Conservation (phyloP, 306 rosid species). For the Cicer chorassanicum region DNA sequence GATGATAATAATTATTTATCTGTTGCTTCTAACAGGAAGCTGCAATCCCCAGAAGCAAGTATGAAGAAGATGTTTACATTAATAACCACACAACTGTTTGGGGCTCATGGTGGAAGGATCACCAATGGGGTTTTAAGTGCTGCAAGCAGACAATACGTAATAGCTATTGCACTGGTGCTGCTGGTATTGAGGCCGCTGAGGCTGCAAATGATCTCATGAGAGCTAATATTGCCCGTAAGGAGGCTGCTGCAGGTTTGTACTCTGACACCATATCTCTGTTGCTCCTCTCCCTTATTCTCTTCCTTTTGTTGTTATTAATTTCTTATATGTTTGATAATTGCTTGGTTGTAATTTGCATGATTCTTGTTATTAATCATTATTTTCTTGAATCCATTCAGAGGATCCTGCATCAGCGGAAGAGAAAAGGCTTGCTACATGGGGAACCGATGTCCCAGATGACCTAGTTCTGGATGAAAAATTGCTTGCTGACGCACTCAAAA, state of each 20-base stretch:
- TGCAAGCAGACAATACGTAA: slow-evolving; percentile 54
- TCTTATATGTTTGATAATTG: background rate
- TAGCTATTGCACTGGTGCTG: slow-evolving; percentile 41
- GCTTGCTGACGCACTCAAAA: slow-evolving; percentile 42
- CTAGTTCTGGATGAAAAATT: slow-evolving; percentile 43
- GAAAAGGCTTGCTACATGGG: slow-evolving; percentile 44
- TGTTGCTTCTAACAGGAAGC: slow-evolving; percentile 30
- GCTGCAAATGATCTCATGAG: slow-evolving; percentile 72
- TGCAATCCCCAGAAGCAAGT: slow-evolving; percentile 54
- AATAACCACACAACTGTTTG: slow-evolving; percentile 69
- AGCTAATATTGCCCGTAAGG: slow-evolving; percentile 78
- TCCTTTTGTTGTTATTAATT: background rate
- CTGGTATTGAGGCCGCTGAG: slow-evolving; percentile 50
- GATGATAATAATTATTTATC: slow-evolving; percentile 13
- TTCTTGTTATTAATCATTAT: background rate
- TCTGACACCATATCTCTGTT: background rate
- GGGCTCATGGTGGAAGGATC: slow-evolving; percentile 85
- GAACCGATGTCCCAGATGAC: slow-evolving; percentile 43
- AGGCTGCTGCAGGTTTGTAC: slow-evolving; percentile 57
- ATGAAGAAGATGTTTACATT: slow-evolving; percentile 50
- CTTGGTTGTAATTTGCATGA: background rate
- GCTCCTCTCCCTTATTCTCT: background rate
- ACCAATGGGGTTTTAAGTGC: slow-evolving; percentile 78
- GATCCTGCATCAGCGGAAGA: slow-evolving; percentile 34
- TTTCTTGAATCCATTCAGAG: slow-evolving; percentile 1